Conservation (phyloP, 2,329 filamentous ascomycete species). For the Colletotrichum higginsianum region DNA sequence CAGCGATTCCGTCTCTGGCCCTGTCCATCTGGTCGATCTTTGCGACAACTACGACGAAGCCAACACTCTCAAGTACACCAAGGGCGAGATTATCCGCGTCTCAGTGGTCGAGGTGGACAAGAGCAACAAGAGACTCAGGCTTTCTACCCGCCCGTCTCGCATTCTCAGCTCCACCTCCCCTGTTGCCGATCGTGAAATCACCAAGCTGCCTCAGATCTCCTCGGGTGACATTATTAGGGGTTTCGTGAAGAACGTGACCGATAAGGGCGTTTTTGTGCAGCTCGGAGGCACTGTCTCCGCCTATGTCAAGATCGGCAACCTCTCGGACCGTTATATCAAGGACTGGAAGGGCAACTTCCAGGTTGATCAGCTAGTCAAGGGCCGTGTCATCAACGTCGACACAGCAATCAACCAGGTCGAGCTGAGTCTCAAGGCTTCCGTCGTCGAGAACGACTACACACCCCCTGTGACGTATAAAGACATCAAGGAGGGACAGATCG, state of each 20-base stretch:
- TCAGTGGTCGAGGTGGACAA: constrained; percentile 85
- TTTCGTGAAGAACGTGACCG: constrained; percentile 90
- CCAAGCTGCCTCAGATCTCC: constrained; percentile 77
- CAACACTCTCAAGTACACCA: constrained; percentile 80
- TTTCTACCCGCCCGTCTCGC: constrained; percentile 89
- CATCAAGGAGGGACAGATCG: constrained; percentile 82
- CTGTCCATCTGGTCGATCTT: constrained; percentile 86
- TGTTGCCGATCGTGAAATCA: constrained; percentile 86
- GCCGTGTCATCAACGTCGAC: constrained; percentile 84
- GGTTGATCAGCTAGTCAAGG: constrained; percentile 90
- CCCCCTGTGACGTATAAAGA: constrained; percentile 82
- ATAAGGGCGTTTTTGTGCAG: constrained; percentile 90
- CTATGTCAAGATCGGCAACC: constrained; percentile 87
- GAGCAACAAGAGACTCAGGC: constrained; percentile 85
- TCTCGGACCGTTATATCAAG: constrained; percentile 93
- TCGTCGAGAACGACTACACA: constrained; percentile 84
- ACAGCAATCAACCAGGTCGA: constrained; percentile 79
- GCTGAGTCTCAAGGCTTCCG: constrained; percentile 88
- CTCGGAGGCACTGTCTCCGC: constrained; percentile 86
- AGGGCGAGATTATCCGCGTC: constrained; percentile 91
- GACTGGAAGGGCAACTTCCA: constrained; percentile 95
- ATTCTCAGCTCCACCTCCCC: constrained; percentile 88
- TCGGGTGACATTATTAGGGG: constrained; percentile 87
- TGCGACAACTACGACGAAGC: constrained; percentile 88
- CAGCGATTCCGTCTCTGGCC: constrained; percentile 83